Evolutionary conservation across 2,329 filamentous ascomycete genomes (phyloP), one percentile per base, ranked within the genome.

Genomic region (Alternaria gansuensis): DNA sequence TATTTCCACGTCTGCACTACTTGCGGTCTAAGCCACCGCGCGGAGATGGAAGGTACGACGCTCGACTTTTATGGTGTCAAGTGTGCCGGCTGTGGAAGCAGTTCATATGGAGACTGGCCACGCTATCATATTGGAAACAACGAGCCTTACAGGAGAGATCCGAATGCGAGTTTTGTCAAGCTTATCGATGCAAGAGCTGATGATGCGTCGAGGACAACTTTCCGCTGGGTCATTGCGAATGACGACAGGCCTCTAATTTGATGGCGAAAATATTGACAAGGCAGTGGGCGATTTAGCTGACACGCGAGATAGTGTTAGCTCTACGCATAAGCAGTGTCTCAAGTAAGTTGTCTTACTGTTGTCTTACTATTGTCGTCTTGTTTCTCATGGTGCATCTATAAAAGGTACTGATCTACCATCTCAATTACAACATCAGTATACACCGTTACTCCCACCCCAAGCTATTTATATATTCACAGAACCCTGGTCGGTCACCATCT

Each of bases 101-200:
- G 55, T 23, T 65, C 59, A 23, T 63, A 59, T 14, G 62, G 60
- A 13, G 64, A 66, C 26, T 66, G 62, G 64, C 57, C 55, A 8
- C 34, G 59, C 34, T 65, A 56, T 26, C 51, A 62, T 37, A 59
- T 65, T 21, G 59, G 59, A 17, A 61, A 39, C 39, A 43, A 63
- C 8, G 59, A 66, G 45, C 60, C 64, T 10, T 65, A 66, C 33
- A 57, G 62, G 36, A 53, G 57, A 31, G 57, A 66, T 48, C 57
- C 59, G 14, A 51, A 65, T 41, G 41, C 56, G 17, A 62, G 50
- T 31, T 63, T 63, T 52, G 55, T 54, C 5, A 54, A 52, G 36
- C 58, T 63, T 3, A 34, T 63, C n/a, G 57, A 65, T 39, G 39
- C 46, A 28, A 48, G 44, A 28, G 64, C 55, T n/a, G 49, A 57